Evolutionary conservation across 768 basidiomycete genomes (phyloP).

Genomic region (Hemileccinum rubropunctum): DNA sequence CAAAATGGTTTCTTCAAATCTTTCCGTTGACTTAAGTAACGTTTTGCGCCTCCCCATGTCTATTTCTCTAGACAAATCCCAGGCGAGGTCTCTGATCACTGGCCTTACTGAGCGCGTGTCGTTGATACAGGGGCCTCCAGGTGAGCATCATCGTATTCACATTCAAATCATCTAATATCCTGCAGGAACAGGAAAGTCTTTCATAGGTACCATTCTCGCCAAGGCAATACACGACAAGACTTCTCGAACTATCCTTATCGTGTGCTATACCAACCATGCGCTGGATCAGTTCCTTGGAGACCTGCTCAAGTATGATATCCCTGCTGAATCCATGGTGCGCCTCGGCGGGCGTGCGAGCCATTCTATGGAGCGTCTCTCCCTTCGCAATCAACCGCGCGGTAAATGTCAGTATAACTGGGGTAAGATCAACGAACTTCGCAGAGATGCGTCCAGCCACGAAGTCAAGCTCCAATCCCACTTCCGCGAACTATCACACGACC

Average conservation of each 20-base stretch:
- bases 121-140: slow-evolving; percentile 70
- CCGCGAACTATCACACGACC: slow-evolving; percentile 14
- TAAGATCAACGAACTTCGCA: slow-evolving; percentile 15
- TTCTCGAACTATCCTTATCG: slow-evolving; percentile 51
- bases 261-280: slow-evolving; percentile 73
- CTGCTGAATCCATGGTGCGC: slow-evolving; percentile 47
- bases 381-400: slow-evolving; percentile 27
- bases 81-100: slow-evolving; percentile 42
- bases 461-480: slow-evolving; percentile 16
- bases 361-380: slow-evolving; percentile 42
- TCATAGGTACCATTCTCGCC: slow-evolving; percentile 62
- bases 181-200: slow-evolving; percentile 70
- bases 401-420: background rate
- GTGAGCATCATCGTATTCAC: slow-evolving; percentile 30
- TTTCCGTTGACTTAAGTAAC: slow-evolving; percentile 36
- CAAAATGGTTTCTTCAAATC: slow-evolving; percentile 26
- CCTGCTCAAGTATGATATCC: slow-evolving; percentile 56
- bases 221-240: slow-evolving; percentile 53
- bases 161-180: background rate
- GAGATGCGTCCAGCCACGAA: slow-evolving; percentile 35
- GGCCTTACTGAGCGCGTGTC: slow-evolving; percentile 55
- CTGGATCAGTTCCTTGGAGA: slow-evolving; percentile 66
- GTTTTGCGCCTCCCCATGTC: slow-evolving; percentile 35
- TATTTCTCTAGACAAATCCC: slow-evolving; percentile 50
- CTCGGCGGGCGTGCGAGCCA: slow-evolving; percentile 53